Evolutionary conservation across 441 rosid species (phyloP).

Genomic region (Metrosideros polymorpha): DNA sequence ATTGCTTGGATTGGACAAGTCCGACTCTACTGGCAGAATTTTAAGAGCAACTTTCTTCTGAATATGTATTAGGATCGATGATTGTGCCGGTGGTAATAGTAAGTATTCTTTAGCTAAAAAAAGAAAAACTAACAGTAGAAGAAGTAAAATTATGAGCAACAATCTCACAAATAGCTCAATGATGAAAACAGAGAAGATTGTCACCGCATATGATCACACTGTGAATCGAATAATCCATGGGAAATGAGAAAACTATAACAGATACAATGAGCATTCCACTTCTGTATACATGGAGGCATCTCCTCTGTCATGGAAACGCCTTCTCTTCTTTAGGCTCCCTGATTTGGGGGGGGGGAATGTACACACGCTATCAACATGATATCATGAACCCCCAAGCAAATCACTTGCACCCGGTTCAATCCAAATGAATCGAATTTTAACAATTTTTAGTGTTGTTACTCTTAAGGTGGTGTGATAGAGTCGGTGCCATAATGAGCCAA

Average conservation of each 20-base stretch:
- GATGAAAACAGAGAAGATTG: not conserved
- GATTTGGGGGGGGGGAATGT: not conserved
- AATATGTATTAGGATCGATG: not conserved
- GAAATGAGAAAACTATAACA: not conserved
- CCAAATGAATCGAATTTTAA: not conserved
- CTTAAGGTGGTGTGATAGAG: slow-evolving; percentile 43
- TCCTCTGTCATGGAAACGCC: not conserved
- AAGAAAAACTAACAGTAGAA: no score
- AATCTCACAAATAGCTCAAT: no score
- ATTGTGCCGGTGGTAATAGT: not conserved
- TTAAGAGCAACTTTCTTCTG: not conserved
- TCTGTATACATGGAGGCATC: not conserved
- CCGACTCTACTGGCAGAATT: not conserved
- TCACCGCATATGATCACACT: not conserved
- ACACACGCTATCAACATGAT: no score
- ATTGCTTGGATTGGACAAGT: not conserved
- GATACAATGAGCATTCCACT: not conserved
- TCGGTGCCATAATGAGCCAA: slow-evolving; percentile 76
- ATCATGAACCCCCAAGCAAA: not conserved
- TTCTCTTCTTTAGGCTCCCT: accelerated
- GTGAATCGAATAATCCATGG: not conserved
- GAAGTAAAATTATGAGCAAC: no score
- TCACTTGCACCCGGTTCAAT: not conserved
- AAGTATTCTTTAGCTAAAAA: no score
- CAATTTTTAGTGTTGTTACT: not conserved